Conservation (phyloP, 2,329 filamentous ascomycete species). For the Alternaria angustiovoidea region DNA sequence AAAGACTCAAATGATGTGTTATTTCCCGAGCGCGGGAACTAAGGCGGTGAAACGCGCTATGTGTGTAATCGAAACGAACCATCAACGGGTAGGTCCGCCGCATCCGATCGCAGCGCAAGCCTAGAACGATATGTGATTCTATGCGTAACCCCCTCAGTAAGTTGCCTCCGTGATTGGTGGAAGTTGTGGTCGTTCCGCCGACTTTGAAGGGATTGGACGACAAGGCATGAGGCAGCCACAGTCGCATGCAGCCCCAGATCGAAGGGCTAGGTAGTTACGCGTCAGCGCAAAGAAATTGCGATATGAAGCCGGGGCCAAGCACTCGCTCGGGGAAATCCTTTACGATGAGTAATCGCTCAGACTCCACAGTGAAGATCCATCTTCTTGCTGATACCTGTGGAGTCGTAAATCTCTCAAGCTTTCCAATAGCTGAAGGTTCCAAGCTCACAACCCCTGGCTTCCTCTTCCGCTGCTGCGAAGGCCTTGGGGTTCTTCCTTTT, state of each 20-base stretch:
- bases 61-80: background rate
- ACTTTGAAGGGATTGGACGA: background rate
- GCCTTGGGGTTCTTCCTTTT: conserved; percentile 25
- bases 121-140: background rate
- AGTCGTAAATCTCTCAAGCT: conserved; percentile 5
- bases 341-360: background rate
- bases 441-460: conserved; percentile 31
- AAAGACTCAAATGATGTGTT: background rate
- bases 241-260: background rate
- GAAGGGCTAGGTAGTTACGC: background rate
- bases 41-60: conserved; percentile 3
- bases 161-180: background rate
- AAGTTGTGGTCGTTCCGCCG: background rate
- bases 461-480: conserved; percentile 32
- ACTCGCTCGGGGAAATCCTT: background rate
- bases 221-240: background rate
- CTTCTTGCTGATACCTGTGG: background rate
- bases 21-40: background rate
- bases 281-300: background rate
- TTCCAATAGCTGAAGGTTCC: conserved; percentile 40
- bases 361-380: background rate
- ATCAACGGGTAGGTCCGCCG: background rate
- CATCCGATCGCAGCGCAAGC: background rate
- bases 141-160: background rate
- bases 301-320: background rate